Percentiles rank a stretch among this genome's conserved stretches.
phyloP scores from a whole-genome alignment of 805 yeast genomes.

The Starmerella stellata region DNA sequence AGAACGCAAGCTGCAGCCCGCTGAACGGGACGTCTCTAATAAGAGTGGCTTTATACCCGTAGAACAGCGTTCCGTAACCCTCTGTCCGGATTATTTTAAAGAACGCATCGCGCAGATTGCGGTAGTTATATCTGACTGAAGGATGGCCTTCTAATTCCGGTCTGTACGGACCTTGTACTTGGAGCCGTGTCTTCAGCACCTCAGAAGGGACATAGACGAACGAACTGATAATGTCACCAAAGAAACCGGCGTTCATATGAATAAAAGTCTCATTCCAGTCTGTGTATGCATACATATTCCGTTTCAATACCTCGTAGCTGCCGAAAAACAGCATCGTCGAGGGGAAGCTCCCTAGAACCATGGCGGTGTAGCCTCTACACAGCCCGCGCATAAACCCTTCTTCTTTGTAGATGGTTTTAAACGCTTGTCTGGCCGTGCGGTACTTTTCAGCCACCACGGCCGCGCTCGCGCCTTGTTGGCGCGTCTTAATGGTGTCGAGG shows the following conservation, averaged over 20 bases:
- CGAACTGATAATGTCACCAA: constrained; percentile 86
- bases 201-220: constrained; percentile 88
- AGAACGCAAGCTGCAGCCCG: constrained; percentile 89
- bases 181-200: constrained; percentile 81
- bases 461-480: constrained; percentile 86
- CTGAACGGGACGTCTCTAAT: constrained; percentile 88
- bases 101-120: constrained; percentile 55
- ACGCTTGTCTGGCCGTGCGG: constrained; percentile 57
- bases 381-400: constrained; percentile 77
- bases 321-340: constrained; percentile 88
- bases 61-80: constrained; percentile 59
- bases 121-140: constrained; percentile 43
- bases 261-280: constrained; percentile 59
- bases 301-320: constrained; percentile 67
- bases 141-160: constrained; percentile 51
- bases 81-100: constrained; percentile 44
- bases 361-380: constrained; percentile 85
- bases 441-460: constrained; percentile 34
- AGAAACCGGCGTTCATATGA: constrained; percentile 67
- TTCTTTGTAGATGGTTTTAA: constrained; percentile 50
- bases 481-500: constrained; percentile 84
- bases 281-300: constrained; percentile 45
- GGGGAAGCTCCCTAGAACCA: constrained; percentile 73
- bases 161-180: constrained; percentile 74
- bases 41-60: constrained; percentile 87